Percentiles rank a stretch among this genome's conserved stretches.
Evolutionary conservation across 805 yeast species (phyloP).

Genomic region (Candida stauntonica): DNA sequence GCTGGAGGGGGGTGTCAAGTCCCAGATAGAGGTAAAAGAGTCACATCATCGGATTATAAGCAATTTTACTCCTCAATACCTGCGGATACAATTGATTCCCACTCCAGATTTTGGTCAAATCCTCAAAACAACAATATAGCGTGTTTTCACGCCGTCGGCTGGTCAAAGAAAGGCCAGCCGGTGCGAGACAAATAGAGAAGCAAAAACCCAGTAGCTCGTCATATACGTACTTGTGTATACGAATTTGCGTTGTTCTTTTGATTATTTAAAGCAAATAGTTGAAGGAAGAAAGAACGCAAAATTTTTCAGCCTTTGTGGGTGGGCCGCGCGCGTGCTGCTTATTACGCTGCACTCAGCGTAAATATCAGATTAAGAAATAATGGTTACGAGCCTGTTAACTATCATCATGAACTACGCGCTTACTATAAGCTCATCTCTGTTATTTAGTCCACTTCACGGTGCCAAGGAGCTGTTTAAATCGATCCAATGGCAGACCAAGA

Average conservation of each 20-base stretch:
- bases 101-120: constrained; percentile 25
- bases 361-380: not conserved
- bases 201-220: constrained; percentile 18
- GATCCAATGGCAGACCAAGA: constrained; percentile 10
- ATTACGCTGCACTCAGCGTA: constrained; percentile 1
- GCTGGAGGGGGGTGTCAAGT: constrained; percentile 29
- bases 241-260: too few species aligned
- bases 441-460: too few species aligned
- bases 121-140: too few species aligned
- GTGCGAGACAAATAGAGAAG: constrained; percentile 6
- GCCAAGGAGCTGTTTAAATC: too few species aligned
- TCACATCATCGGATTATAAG: constrained; percentile 21
- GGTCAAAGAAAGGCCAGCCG: not conserved
- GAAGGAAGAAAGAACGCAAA: not conserved
- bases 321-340: constrained; percentile 2
- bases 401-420: too few species aligned
- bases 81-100: constrained; percentile 29
- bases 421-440: too few species aligned
- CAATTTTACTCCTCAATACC: constrained; percentile 12
- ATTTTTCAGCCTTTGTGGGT: too few species aligned
- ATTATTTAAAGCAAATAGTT: too few species aligned
- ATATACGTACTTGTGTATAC: not conserved
- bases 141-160: too few species aligned
- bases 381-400: not conserved
- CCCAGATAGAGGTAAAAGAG: constrained; percentile 17